Evolutionary conservation across 2,329 filamentous ascomycete species (phyloP).

Genomic region (Trichoderma lentiforme): DNA sequence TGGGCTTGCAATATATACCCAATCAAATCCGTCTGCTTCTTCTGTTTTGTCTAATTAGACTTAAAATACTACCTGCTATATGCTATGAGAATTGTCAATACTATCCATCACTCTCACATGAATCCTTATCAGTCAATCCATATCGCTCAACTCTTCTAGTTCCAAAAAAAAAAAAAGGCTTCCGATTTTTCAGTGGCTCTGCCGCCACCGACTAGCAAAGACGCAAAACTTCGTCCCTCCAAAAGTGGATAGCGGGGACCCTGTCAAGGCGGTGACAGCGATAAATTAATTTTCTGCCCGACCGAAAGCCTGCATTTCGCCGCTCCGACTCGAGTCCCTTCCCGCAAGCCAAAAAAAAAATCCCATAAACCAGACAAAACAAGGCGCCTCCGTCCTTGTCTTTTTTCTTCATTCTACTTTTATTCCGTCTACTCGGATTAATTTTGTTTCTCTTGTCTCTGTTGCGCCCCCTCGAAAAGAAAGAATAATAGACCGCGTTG

Average conservation of each 20-base stretch:
- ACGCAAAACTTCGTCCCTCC: background rate
- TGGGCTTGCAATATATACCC: background rate
- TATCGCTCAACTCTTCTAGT: background rate
- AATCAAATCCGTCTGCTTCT: background rate
- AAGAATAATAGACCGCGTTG: background rate
- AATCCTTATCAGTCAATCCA: background rate
- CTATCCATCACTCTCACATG: background rate
- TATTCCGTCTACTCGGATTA: background rate
- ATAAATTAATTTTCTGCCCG: constrained; percentile 32
- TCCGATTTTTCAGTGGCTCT: background rate
- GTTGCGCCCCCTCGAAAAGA: background rate
- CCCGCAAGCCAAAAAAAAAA: constrained; percentile 4
- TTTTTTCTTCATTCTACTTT: background rate
- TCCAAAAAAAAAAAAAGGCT: background rate
- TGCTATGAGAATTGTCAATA: background rate
- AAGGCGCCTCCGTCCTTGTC: constrained; percentile 5
- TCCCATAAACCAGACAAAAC: background rate
- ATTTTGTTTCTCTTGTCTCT: background rate
- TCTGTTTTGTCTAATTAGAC: background rate
- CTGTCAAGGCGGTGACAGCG: constrained; percentile 28
- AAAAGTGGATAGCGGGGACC: constrained; percentile 18
- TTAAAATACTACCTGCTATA: background rate
- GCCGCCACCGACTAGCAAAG: constrained; percentile 9
- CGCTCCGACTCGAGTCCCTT: background rate
- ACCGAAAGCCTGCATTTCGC: constrained; percentile 23